A percentile compares a stretch with the other conserved stretches of the same genome.
Conservation (phyloP, 441 rosid species). For the Francoa sonchifolia region DNA sequence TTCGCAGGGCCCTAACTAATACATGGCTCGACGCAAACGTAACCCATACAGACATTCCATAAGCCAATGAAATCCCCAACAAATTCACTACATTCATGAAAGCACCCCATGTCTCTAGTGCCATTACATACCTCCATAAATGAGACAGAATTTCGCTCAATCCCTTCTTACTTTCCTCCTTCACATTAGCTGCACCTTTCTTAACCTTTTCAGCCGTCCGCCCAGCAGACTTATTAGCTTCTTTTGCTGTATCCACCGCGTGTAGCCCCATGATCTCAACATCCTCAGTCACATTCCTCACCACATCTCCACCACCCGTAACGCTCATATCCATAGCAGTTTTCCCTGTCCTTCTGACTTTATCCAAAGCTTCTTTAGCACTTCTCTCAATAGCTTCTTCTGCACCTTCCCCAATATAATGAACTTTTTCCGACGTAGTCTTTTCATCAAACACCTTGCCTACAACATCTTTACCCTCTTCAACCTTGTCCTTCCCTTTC, state of each 20-base stretch:
- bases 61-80: slow-evolving; percentile 39
- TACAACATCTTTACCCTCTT: slow-evolving; percentile 6
- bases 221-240: neutral
- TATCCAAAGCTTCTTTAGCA: neutral
- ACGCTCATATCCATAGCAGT: slow-evolving; percentile 8
- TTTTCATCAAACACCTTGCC: slow-evolving; percentile 1
- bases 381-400: slow-evolving; percentile 7
- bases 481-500: slow-evolving; percentile 27
- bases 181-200: neutral
- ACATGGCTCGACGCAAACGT: slow-evolving; percentile 61
- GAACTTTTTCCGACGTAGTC: neutral
- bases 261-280: slow-evolving; percentile 6
- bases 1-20: slow-evolving; percentile 34
- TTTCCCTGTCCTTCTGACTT: slow-evolving; percentile 3
- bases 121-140: neutral
- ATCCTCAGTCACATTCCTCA: slow-evolving; percentile 7
- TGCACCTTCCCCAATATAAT: slow-evolving; percentile 3
- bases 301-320: neutral
- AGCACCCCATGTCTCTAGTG: neutral
- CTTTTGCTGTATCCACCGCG: too few species aligned
- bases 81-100: slow-evolving; percentile 25
- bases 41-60: slow-evolving; percentile 66
- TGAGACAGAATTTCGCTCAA: neutral
- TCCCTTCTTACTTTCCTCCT: neutral
- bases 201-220: too few species aligned